These are phyloP conservation scores for Lichtheimia ornata DNA, from an alignment of 371 early-diverging fungal species.

Conservation along the genomic window DNA sequence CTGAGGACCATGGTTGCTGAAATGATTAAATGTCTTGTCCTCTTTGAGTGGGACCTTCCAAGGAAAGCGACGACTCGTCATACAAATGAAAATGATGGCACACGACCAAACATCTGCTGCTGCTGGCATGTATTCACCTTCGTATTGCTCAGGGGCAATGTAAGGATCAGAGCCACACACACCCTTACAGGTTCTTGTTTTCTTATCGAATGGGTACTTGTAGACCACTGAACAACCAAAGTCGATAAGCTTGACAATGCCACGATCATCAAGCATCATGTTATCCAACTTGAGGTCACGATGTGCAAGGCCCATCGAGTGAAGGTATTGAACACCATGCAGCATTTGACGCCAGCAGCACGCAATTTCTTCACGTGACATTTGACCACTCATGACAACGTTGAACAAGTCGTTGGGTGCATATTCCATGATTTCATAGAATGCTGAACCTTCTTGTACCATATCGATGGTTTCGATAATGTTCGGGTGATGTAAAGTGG, in stretches of 20 bases:
- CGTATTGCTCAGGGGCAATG: conserved; percentile 61
- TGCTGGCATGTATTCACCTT: conserved; percentile 50
- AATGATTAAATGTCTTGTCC: conserved; percentile 53
- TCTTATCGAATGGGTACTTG: conserved; percentile 61
- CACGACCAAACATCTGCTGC: conserved; percentile 60
- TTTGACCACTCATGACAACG: conserved; percentile 61
- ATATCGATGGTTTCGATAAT: conserved; percentile 83
- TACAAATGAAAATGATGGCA: conserved; percentile 62
- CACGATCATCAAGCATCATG: conserved; percentile 62
- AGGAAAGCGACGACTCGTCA: conserved; percentile 69
- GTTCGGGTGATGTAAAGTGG: conserved; percentile 75
- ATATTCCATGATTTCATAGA: conserved; percentile 78
- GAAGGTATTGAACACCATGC: conserved; percentile 69
- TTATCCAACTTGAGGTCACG: conserved; percentile 87
- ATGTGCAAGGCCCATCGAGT: conserved; percentile 76
- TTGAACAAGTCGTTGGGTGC: conserved; percentile 75
- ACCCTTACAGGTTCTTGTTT: conserved; percentile 15
- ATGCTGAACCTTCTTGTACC: conserved; percentile 57
- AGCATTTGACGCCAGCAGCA: conserved; percentile 73
- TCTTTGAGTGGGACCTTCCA: conserved; percentile 58
- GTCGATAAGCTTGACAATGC: conserved; percentile 86
- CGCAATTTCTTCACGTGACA: conserved; percentile 60
- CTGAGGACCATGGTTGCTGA: conserved; percentile 16
- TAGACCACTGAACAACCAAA: conserved; percentile 88
- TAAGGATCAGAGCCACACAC: conserved; percentile 55